Conservation (phyloP, 805 yeast species). For the Lipomyces oligophaga region DNA sequence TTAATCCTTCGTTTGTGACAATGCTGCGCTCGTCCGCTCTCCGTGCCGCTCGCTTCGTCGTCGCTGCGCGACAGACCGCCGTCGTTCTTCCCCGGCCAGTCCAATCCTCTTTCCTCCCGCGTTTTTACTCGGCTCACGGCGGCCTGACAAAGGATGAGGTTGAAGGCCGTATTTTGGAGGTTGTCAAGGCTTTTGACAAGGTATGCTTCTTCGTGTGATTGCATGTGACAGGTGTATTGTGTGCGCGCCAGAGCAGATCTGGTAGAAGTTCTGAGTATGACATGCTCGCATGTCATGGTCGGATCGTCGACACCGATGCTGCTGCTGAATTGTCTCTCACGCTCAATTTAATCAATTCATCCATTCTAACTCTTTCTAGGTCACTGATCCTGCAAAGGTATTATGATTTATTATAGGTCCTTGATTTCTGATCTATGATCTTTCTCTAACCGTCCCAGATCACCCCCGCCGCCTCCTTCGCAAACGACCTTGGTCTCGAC, state of each 20-base stretch:
- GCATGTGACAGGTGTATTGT: background rate
- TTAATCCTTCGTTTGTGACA: too few relatives aligned
- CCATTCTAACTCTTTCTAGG: slow-evolving; percentile 17
- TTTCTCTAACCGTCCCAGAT: slow-evolving; percentile 32
- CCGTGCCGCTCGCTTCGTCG: slow-evolving; percentile 9
- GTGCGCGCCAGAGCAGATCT: background rate
- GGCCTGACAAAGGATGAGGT: slow-evolving; percentile 74
- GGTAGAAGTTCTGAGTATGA: background rate
- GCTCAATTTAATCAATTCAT: too few relatives aligned
- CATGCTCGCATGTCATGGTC: too few relatives aligned
- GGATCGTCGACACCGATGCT: too few relatives aligned
- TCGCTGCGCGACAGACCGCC: slow-evolving; percentile 3
- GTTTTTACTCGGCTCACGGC: slow-evolving; percentile 55
- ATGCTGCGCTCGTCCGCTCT: slow-evolving; percentile 9
- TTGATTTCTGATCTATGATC: too few relatives aligned
- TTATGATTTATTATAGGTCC: too few relatives aligned
- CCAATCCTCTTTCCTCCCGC: slow-evolving; percentile 2
- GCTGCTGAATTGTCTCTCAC: too few relatives aligned
- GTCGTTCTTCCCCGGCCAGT: slow-evolving; percentile 7
- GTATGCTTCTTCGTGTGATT: slow-evolving; percentile 43
- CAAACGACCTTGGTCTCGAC: slow-evolving; percentile 75
- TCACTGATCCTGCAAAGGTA: slow-evolving; percentile 30
- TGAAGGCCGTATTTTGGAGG: slow-evolving; percentile 74
- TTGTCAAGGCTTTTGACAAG: slow-evolving; percentile 63
- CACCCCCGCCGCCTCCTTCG: slow-evolving; percentile 41